A percentile compares a stretch with the other conserved stretches of the same genome.
Conservation (phyloP, 495 filamentous ascomycete genomes). For the Penicillium dipodomyicola region DNA sequence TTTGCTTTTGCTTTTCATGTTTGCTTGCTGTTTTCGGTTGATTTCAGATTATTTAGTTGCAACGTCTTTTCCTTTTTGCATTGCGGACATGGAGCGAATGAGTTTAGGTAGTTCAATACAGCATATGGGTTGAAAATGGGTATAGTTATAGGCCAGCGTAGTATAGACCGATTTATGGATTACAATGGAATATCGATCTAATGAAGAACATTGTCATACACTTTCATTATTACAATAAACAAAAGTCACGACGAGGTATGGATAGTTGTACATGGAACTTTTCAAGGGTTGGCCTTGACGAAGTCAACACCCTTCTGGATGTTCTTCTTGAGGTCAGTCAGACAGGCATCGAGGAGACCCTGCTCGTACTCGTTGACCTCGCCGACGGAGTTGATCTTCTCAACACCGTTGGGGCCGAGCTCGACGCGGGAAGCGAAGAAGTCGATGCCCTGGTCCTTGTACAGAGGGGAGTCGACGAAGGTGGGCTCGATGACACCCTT, state of each 20-base stretch:
- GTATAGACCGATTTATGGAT: neutral
- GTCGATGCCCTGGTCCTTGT: constrained; percentile 93
- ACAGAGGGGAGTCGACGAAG: constrained; percentile 94
- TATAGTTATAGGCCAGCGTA: neutral
- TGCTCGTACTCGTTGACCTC: constrained; percentile 79
- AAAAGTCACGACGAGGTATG: constrained; percentile 10
- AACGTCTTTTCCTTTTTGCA: neutral
- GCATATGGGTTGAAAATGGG: neutral
- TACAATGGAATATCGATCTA: constrained; percentile 26
- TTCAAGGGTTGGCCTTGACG: constrained; percentile 68
- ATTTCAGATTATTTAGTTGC: neutral
- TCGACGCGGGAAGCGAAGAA: constrained; percentile 95
- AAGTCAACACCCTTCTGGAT: constrained; percentile 74
- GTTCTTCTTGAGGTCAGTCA: constrained; percentile 87
- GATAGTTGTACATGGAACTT: constrained; percentile 27
- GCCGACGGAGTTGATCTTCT: constrained; percentile 86
- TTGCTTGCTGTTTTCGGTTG: constrained; percentile 8
- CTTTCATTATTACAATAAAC: constrained; percentile 1
- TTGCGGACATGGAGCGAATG: constrained; percentile 1
- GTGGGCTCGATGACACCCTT: constrained; percentile 95
- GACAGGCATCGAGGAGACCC: constrained; percentile 79
- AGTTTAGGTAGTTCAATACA: constrained; percentile 9
- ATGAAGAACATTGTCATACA: constrained; percentile 21
- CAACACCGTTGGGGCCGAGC: constrained; percentile 92
- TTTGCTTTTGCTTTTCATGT: constrained; percentile 7